phyloP scores from a whole-genome alignment of 176 grass and related monocot species.

The Avena sativa region DNA sequence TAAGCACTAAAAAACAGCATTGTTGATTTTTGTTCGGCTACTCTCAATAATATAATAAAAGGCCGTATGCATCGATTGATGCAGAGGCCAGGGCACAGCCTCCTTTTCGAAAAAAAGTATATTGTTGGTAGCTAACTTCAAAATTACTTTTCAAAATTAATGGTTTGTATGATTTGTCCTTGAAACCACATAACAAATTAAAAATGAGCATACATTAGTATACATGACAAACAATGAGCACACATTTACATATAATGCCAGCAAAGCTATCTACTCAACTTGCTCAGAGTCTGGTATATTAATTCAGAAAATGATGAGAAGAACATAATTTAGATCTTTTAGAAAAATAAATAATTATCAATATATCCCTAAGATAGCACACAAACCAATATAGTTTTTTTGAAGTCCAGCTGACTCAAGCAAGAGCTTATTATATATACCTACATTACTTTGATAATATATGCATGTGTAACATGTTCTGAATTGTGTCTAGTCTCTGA shows the following conservation, averaged over 20 bases:
- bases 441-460: neutral
- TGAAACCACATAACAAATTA: neutral
- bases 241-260: neutral
- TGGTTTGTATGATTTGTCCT: neutral
- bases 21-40: conserved; percentile 13
- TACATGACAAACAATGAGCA: neutral
- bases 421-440: neutral
- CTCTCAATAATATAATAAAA: no score
- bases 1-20: neutral
- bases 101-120: neutral
- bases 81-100: no score
- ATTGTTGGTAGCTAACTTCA: neutral
- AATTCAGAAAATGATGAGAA: neutral
- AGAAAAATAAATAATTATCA: neutral
- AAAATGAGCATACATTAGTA: neutral
- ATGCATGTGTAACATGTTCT: neutral
- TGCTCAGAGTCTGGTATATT: conserved; percentile 21
- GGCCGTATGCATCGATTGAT: no score
- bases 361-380: neutral
- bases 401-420: neutral
- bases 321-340: neutral
- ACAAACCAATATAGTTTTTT: neutral
- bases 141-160: neutral
- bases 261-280: neutral
- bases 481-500: neutral